Conservation (phyloP, 2,329 filamentous ascomycete genomes). For the Macrophomina phaseolina region DNA sequence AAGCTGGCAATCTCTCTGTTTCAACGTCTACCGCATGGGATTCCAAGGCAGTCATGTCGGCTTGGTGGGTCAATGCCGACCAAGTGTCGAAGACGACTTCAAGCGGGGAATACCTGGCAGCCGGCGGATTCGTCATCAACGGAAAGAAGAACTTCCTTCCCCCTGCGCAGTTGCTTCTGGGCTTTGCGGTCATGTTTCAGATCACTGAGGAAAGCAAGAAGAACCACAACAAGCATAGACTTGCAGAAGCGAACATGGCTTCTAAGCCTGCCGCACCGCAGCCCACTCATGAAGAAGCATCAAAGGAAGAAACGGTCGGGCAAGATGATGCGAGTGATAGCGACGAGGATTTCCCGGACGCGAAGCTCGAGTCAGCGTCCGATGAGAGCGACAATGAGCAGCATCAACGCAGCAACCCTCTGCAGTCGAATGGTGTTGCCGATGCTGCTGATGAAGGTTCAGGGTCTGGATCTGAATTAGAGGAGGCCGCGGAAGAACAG, state of each 20-base stretch:
- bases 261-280: constrained; percentile 31
- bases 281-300: constrained; percentile 18
- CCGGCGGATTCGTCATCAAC: constrained; percentile 78
- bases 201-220: constrained; percentile 87
- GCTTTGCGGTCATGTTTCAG: constrained; percentile 85
- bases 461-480: not conserved
- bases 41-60: constrained; percentile 91
- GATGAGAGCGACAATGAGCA: constrained; percentile 45
- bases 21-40: constrained; percentile 93
- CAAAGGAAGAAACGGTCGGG: constrained; percentile 34
- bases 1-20: constrained; percentile 85
- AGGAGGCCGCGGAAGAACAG: constrained; percentile 14
- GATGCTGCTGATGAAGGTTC: constrained; percentile 22
- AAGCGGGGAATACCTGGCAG: constrained; percentile 78
- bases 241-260: constrained; percentile 47
- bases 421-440: constrained; percentile 39
- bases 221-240: constrained; percentile 76
- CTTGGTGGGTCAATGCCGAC: constrained; percentile 92
- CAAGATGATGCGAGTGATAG: constrained; percentile 43
- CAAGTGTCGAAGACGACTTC: constrained; percentile 87
- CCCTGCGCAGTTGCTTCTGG: constrained; percentile 84
- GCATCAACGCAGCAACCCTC: constrained; percentile 43
- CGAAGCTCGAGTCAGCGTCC: constrained; percentile 41
- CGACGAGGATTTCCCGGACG: constrained; percentile 55
- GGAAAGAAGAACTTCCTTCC: constrained; percentile 92